phyloP scores from a whole-genome alignment of 164 flowering plant species.

The Sextonia rubra region DNA sequence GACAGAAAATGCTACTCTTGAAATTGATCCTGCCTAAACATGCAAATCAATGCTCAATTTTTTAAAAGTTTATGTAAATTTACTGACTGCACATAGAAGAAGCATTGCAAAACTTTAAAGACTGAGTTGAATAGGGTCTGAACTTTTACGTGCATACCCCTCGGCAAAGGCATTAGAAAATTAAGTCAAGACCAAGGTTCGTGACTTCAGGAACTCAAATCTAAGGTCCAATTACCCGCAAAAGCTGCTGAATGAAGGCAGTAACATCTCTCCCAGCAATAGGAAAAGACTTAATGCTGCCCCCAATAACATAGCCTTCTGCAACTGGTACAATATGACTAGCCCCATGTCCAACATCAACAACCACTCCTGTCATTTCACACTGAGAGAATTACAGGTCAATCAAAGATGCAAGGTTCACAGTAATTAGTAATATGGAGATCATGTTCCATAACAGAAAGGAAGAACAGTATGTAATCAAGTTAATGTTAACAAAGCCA shows the following conservation, averaged over 20 bases:
- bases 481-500: too few species aligned
- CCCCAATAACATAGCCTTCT: conserved; percentile 97
- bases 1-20: neutral
- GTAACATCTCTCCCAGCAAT: conserved; percentile 92
- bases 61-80: neutral
- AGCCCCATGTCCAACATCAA: conserved; percentile 96
- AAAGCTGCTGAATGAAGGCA: conserved; percentile 88
- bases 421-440: too few species aligned
- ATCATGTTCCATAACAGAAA: too few species aligned
- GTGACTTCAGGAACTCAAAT: neutral
- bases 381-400: conserved; percentile 48
- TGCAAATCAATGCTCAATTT: neutral
- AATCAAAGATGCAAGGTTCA: conserved; percentile 20
- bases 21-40: neutral
- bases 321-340: conserved; percentile 97
- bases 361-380: conserved; percentile 99
- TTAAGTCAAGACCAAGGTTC: neutral
- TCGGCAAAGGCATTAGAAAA: neutral
- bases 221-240: conserved; percentile 52
- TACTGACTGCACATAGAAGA: neutral
- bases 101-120: neutral
- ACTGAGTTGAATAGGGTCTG: neutral
- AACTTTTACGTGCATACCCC: neutral
- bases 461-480: too few species aligned
- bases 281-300: conserved; percentile 93